These are phyloP conservation scores for Pseudogymnoascus sp. DNA, from an alignment of 2,329 filamentous ascomycete species.

Conservation along the genomic window DNA sequence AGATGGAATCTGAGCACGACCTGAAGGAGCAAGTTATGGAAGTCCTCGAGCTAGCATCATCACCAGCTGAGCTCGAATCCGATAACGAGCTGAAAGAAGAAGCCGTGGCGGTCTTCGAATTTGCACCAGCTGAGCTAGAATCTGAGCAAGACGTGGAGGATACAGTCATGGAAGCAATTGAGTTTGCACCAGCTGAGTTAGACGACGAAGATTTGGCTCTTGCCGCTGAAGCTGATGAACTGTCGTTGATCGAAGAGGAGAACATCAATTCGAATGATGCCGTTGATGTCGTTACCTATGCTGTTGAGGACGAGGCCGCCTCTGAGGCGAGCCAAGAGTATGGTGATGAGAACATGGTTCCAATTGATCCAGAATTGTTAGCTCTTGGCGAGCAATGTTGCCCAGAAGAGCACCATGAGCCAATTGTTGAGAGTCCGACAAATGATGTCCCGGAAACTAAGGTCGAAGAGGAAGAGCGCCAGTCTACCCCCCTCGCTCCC, in stretches of 20 bases:
- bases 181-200: slow-evolving; percentile 40
- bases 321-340: slow-evolving; percentile 61
- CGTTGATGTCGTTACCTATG: neutral
- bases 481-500: slow-evolving; percentile 17
- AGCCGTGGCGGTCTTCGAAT: slow-evolving; percentile 30
- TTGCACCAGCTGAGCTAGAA: slow-evolving; percentile 34
- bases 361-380: slow-evolving; percentile 42
- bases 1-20: slow-evolving; percentile 23
- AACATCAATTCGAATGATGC: slow-evolving; percentile 12
- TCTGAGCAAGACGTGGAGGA: slow-evolving; percentile 24
- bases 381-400: slow-evolving; percentile 11
- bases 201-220: slow-evolving; percentile 51
- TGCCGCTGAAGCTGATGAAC: slow-evolving; percentile 51
- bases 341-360: slow-evolving; percentile 56
- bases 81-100: slow-evolving; percentile 27
- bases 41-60: slow-evolving; percentile 36
- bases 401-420: slow-evolving; percentile 9
- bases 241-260: slow-evolving; percentile 39
- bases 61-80: slow-evolving; percentile 17
- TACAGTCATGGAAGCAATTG: slow-evolving; percentile 32
- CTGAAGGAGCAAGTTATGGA: slow-evolving; percentile 31
- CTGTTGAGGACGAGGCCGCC: slow-evolving; percentile 25
- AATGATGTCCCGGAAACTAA: slow-evolving; percentile 16
- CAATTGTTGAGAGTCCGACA: slow-evolving; percentile 16
- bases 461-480: slow-evolving; percentile 2